Conservation (phyloP, 306 rosid genomes). For the Gynostemma pentaphyllum region DNA sequence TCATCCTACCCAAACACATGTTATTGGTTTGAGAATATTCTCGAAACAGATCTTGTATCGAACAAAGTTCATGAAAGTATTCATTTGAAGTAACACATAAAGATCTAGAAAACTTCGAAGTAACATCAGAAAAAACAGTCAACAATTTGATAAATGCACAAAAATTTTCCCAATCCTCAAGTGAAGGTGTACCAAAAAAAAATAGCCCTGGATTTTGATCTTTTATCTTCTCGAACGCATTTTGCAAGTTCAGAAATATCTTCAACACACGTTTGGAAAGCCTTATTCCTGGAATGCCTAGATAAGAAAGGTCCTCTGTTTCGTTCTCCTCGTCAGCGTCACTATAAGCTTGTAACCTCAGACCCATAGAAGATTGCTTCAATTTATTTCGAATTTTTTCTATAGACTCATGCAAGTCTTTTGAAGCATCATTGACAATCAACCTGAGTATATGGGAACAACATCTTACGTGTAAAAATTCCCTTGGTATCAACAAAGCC, state of each 20-base stretch:
- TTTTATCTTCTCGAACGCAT: background rate
- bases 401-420: background rate
- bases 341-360: background rate
- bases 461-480: background rate
- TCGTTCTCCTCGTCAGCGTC: background rate
- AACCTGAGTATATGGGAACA: background rate
- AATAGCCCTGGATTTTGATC: background rate
- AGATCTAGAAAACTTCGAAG: background rate
- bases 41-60: background rate
- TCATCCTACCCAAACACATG: background rate
- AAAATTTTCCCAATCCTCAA: background rate
- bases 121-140: background rate
- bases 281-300: background rate
- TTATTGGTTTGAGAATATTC: background rate
- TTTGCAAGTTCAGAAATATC: background rate
- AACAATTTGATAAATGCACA: background rate
- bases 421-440: background rate
- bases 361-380: background rate
- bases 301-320: background rate
- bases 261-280: background rate
- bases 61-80: constrained; percentile 1
- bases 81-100: background rate
- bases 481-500: background rate
- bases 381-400: background rate
- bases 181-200: background rate